A percentile compares a stretch with the other conserved stretches of the same genome.
Evolutionary conservation across 2,329 filamentous ascomycete species (phyloP).

Genomic region (Aspergillus clavatus): DNA sequence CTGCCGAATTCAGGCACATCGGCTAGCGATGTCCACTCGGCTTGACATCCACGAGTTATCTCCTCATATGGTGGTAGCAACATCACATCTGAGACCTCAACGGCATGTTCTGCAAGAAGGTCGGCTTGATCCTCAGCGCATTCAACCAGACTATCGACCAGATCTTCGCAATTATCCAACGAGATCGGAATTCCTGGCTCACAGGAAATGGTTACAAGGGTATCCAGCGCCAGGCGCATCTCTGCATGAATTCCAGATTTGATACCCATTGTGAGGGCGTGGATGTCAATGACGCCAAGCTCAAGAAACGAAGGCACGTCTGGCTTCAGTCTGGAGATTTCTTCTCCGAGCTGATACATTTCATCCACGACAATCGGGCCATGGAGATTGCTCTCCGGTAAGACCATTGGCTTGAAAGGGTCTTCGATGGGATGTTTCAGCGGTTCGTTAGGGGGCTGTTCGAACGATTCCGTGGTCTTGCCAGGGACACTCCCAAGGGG

Average conservation of each 20-base stretch:
- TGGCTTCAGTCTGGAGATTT: constrained; percentile 65
- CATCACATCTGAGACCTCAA: constrained; percentile 81
- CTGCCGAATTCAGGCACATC: constrained; percentile 71
- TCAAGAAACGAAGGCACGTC: constrained; percentile 70
- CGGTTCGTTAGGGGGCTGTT: constrained; percentile 30
- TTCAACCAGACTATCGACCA: constrained; percentile 82
- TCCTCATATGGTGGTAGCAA: constrained; percentile 83
- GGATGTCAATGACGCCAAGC: constrained; percentile 82
- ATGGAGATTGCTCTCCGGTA: constrained; percentile 52
- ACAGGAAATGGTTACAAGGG: constrained; percentile 66
- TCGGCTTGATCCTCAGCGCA: constrained; percentile 88
- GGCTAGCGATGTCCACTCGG: constrained; percentile 67
- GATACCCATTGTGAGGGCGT: constrained; percentile 80
- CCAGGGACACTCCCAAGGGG: constrained; percentile 19
- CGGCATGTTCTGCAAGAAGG: constrained; percentile 73
- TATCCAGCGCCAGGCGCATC: constrained; percentile 84
- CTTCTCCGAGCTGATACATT: constrained; percentile 59
- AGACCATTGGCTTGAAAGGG: constrained; percentile 44
- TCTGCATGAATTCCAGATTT: constrained; percentile 87
- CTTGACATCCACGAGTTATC: constrained; percentile 69
- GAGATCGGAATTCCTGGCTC: constrained; percentile 61
- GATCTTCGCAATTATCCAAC: constrained; percentile 73
- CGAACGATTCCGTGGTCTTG: constrained; percentile 27
- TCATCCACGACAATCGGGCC: constrained; percentile 69
- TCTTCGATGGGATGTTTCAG: constrained; percentile 39